Evolutionary conservation across 2,329 filamentous ascomycete genomes (phyloP).

Genomic region (Colletotrichum tofieldiae): DNA sequence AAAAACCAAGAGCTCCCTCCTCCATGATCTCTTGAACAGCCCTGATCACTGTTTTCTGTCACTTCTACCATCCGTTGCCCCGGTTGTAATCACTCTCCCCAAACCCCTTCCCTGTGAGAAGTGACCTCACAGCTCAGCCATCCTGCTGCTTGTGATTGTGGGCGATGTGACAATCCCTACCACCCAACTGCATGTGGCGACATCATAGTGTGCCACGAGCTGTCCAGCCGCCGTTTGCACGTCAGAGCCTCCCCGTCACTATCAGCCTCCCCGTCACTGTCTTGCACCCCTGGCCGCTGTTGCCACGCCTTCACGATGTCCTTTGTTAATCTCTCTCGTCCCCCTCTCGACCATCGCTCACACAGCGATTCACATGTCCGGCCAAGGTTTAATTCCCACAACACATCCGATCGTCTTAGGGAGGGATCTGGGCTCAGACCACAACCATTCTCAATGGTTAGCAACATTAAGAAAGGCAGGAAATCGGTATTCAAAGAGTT

Average conservation of each 20-base stretch:
- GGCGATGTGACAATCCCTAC: conserved; percentile 39
- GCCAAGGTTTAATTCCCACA: conserved; percentile 66
- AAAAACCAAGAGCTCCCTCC: neutral
- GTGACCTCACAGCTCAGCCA: conserved; percentile 32
- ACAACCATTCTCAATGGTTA: conserved; percentile 58
- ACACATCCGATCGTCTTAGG: conserved; percentile 67
- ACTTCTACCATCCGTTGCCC: neutral
- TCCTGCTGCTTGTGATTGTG: conserved; percentile 26
- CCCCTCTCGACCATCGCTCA: conserved; percentile 33
- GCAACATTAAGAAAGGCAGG: conserved; percentile 65
- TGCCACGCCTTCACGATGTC: conserved; percentile 36
- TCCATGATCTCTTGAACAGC: neutral
- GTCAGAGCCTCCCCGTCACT: conserved; percentile 27
- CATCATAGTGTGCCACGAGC: conserved; percentile 38
- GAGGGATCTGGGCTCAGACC: conserved; percentile 60
- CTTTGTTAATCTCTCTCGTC: conserved; percentile 39
- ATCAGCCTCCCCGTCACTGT: conserved; percentile 12
- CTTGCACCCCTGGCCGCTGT: conserved; percentile 8
- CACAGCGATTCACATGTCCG: conserved; percentile 50
- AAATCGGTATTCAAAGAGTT: conserved; percentile 69
- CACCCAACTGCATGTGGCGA: conserved; percentile 41
- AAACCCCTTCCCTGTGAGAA: conserved; percentile 5
- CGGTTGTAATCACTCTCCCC: neutral
- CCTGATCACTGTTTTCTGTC: conserved; percentile 3
- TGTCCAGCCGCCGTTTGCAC: conserved; percentile 25